Conservation (phyloP, 495 filamentous ascomycete species). For the Cladorrhinum samala region DNA sequence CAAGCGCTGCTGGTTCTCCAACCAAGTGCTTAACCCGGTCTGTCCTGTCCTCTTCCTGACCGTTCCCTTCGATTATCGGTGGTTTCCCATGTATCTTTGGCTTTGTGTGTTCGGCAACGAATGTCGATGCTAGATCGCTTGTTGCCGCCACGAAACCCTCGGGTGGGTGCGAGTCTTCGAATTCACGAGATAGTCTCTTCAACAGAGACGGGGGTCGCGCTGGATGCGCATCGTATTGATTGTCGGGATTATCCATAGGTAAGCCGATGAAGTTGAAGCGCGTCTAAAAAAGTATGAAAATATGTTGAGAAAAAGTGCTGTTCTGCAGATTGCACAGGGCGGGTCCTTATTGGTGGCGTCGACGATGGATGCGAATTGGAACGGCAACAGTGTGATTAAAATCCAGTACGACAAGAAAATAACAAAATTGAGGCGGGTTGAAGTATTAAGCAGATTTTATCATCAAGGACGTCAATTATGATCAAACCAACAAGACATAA, state of each 20-base stretch:
- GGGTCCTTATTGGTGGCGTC: too few relatives aligned
- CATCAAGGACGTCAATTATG: too few relatives aligned
- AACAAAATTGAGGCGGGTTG: too few relatives aligned
- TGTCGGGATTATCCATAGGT: background rate
- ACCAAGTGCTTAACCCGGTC: background rate
- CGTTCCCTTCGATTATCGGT: background rate
- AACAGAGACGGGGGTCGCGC: background rate
- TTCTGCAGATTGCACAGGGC: too few relatives aligned
- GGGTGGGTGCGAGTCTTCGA: background rate
- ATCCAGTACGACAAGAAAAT: too few relatives aligned
- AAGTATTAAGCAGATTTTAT: too few relatives aligned
- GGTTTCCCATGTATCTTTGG: background rate
- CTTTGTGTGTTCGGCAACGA: constrained; percentile 3
- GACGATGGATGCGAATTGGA: too few relatives aligned
- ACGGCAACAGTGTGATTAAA: too few relatives aligned
- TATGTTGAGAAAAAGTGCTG: too few relatives aligned
- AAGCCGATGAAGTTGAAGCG: background rate
- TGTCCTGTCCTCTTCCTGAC: background rate
- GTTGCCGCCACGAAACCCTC: background rate
- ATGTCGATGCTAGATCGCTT: background rate
- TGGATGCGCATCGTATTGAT: background rate
- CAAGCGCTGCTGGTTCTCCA: background rate
- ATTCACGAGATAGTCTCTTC: background rate
- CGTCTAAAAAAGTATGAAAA: too few relatives aligned
- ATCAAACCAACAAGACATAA: background rate